phyloP scores from a whole-genome alignment of 257 asterid species.

The Fraxinus excelsior region DNA sequence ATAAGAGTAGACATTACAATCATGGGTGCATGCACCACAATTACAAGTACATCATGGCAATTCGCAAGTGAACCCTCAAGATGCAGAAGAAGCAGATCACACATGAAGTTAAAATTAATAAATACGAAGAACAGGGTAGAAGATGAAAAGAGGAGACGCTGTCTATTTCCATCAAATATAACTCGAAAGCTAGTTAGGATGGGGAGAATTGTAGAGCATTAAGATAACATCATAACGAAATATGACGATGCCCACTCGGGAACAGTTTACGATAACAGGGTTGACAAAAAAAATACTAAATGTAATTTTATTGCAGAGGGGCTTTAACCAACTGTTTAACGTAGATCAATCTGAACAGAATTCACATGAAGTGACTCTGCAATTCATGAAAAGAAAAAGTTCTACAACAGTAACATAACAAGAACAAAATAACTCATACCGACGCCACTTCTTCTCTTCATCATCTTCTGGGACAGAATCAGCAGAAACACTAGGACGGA shows the following conservation, averaged over 20 bases:
- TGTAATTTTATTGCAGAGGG: neutral
- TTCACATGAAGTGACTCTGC: neutral
- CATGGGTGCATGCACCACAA: neutral
- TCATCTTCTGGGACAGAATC: conserved; percentile 39
- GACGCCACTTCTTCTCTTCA: conserved; percentile 94
- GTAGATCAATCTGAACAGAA: neutral
- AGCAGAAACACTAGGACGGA: conserved; percentile 36
- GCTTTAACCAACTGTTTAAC: conserved; percentile 10
- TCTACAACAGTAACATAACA: conserved; percentile 5
- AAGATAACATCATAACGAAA: neutral
- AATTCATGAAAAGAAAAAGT: neutral
- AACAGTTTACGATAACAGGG: neutral
- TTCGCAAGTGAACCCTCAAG: neutral
- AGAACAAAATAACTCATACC: conserved; percentile 41
- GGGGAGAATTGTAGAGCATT: neutral
- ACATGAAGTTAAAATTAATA: neutral
- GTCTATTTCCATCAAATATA: neutral
- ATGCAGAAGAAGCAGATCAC: neutral
- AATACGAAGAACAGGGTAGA: neutral
- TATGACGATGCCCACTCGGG: neutral
- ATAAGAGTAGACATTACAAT: conserved; percentile 25
- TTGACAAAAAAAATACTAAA: neutral
- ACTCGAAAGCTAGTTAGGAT: neutral
- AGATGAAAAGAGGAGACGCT: neutral
- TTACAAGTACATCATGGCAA: neutral